Conservation (phyloP, 2,329 filamentous ascomycete genomes). For the Trichoderma sp. region DNA sequence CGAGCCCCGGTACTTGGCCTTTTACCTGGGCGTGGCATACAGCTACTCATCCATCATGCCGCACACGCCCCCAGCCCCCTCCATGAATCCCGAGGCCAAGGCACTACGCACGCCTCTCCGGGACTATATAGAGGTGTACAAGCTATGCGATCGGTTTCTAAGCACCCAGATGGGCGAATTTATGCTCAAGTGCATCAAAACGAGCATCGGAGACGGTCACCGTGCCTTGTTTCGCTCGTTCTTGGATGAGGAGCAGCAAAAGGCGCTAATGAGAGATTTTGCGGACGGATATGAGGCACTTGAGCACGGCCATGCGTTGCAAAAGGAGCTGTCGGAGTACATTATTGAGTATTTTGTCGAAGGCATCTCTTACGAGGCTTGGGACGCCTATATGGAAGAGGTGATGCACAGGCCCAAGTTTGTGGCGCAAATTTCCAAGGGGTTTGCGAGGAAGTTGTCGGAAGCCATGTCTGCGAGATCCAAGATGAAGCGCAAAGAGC, state of each 20-base stretch:
- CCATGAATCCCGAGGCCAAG: slow-evolving; percentile 31
- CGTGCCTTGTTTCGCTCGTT: slow-evolving; percentile 35
- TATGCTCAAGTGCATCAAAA: slow-evolving; percentile 34
- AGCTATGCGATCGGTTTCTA: slow-evolving; percentile 40
- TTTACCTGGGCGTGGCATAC: slow-evolving; percentile 40
- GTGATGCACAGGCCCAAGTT: slow-evolving; percentile 34
- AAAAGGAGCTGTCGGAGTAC: slow-evolving; percentile 27
- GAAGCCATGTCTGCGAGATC: slow-evolving; percentile 25
- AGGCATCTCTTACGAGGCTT: slow-evolving; percentile 33
- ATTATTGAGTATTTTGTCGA: slow-evolving; percentile 39
- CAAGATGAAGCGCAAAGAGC: slow-evolving; percentile 36
- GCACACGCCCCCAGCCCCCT: slow-evolving; percentile 29
- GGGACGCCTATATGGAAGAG: slow-evolving; percentile 30
- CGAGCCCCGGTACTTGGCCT: slow-evolving; percentile 36
- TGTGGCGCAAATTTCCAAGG: slow-evolving; percentile 34
- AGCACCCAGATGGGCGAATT: slow-evolving; percentile 34
- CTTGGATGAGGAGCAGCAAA: slow-evolving; percentile 33
- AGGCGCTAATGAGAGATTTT: slow-evolving; percentile 36
- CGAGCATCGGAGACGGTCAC: slow-evolving; percentile 36
- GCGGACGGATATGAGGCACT: slow-evolving; percentile 40
- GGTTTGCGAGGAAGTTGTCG: slow-evolving; percentile 35
- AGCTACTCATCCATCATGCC: slow-evolving; percentile 38
- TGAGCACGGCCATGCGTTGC: slow-evolving; percentile 26
- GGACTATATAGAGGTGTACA: slow-evolving; percentile 40
- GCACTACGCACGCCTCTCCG: slow-evolving; percentile 32